Conservation (phyloP, 2,329 filamentous ascomycete genomes). For the Clonostachys byssicola region DNA sequence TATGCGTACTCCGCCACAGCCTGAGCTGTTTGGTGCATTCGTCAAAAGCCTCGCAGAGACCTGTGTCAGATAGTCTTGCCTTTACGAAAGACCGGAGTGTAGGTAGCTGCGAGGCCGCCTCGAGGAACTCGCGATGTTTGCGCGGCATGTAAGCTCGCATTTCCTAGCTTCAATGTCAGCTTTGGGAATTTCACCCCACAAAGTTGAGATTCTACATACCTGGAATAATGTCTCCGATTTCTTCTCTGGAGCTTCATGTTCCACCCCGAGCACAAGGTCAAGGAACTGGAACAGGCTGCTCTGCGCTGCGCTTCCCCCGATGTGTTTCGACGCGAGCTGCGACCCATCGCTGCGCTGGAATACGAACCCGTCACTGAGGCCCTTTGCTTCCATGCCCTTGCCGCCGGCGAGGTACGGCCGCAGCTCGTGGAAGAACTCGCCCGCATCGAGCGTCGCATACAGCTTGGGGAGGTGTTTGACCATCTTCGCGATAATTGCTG, state of each 20-base stretch:
- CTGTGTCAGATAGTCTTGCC: not conserved
- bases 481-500: constrained; percentile 5
- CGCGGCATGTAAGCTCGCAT: constrained; percentile 9
- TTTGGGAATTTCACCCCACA: not conserved
- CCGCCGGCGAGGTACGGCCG: constrained; percentile 7
- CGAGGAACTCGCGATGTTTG: constrained; percentile 8
- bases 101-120: constrained; percentile 2
- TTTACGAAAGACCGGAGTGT: constrained; percentile 7
- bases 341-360: constrained; percentile 7
- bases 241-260: constrained; percentile 3
- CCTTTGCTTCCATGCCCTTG: constrained; percentile 8
- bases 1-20: constrained; percentile 8
- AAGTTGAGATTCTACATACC: constrained; percentile 1
- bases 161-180: not conserved
- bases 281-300: constrained; percentile 11
- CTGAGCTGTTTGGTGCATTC: constrained; percentile 6
- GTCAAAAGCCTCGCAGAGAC: constrained; percentile 3
- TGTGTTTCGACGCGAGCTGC: constrained; percentile 4
- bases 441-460: constrained; percentile 6
- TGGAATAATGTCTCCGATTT: constrained; percentile 5
- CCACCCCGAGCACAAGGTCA: constrained; percentile 6
- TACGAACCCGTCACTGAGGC: constrained; percentile 7
- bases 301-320: constrained; percentile 10
- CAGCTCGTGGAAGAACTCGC: constrained; percentile 7
- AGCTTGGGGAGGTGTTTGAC: constrained; percentile 7